Evolutionary conservation across 306 rosid genomes (phyloP), one percentile per base, ranked within the genome.

Genomic region (Glycine tomentella): DNA sequence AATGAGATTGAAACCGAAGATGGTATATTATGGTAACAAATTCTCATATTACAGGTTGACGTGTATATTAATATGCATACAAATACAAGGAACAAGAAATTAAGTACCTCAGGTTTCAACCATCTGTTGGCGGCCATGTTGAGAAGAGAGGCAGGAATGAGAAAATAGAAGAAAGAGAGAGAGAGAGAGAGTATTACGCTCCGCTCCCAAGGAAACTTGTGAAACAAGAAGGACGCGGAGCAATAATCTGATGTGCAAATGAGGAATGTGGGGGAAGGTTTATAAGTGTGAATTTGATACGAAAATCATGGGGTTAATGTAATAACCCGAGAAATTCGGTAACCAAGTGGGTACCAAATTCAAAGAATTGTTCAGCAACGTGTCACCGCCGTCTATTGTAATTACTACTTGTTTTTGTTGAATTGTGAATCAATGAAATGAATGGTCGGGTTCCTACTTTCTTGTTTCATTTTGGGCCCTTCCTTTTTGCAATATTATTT

Each of bases 91-190:
- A 6, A 42, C 9, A 38, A 5, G 7, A 38, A 38, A 38, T 42
- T 6, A 42, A 42, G n/a, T 86, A 93, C 99, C 98, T 93, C 99
- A 0, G 99, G 98, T 87, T 62, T 95, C 6, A 95, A 34, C 98
- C 99, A 95, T 88, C 89, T 89, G 77, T 86, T 69, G 79, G 83
- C 59, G 20, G 86, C 81, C 86, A 83, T 81, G 72, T 17, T 58
- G 66, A 74, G 80, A 67, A 64, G 67, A 57, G 80, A 61, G 7
- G 31, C 31, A 69, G 73, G 51, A 74, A 77, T 5, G 40, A 25
- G 67, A 38, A 5, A 38, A 38, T 4, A 38, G 44, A 38, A 40
- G 6, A 8, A 46, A 45, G 48, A 20, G 20, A 20, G 20, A 20
- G n/a, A 67, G 20, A 0, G 49, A 10, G n/a, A 31, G 25, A 36